Conservation (phyloP, 2,329 filamentous ascomycete species). For the Fusarium nygamai region DNA sequence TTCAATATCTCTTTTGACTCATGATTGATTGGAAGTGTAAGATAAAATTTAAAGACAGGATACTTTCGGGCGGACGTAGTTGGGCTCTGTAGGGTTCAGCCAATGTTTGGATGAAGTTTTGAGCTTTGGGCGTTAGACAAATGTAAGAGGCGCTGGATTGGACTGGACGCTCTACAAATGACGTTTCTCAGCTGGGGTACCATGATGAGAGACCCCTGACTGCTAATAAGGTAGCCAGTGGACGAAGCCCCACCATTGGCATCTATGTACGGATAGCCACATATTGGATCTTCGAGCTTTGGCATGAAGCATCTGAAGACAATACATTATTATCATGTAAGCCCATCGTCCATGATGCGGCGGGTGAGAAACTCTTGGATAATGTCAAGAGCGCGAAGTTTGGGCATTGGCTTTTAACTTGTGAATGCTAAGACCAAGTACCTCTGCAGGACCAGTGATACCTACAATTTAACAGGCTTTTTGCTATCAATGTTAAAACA, state of each 20-base stretch:
- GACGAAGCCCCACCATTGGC: conserved; percentile 6
- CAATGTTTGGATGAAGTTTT: conserved; percentile 27
- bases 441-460: background rate
- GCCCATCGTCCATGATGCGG: background rate
- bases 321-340: background rate
- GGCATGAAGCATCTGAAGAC: background rate
- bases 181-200: conserved; percentile 37
- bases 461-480: background rate
- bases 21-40: conserved; percentile 8
- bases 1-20: conserved; percentile 15
- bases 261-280: background rate
- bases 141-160: conserved; percentile 22
- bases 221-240: conserved; percentile 2
- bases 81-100: conserved; percentile 19
- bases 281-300: background rate
- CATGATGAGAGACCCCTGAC: conserved; percentile 21
- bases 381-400: background rate
- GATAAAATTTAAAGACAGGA: background rate
- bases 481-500: background rate
- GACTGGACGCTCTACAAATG: conserved; percentile 29
- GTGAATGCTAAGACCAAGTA: background rate
- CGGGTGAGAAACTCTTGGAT: background rate
- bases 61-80: background rate
- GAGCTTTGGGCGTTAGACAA: conserved; percentile 34
- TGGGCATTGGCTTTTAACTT: background rate